phyloP scores from a whole-genome alignment of 345 rosid genomes.

The Lumnitzera littorea region DNA sequence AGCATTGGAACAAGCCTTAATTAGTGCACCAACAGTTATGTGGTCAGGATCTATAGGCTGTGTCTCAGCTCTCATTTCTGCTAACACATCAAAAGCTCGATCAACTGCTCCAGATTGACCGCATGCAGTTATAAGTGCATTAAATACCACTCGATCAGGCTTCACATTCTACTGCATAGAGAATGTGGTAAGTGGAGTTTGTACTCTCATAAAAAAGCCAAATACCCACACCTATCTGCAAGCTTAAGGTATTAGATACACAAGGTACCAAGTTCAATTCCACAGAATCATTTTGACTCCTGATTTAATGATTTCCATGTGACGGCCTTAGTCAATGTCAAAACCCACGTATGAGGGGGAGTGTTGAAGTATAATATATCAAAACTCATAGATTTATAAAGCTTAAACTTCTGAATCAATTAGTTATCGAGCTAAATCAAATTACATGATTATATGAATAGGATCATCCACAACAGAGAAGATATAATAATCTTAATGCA shows the following conservation, averaged over 20 bases:
- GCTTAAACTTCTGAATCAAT: too few relatives aligned
- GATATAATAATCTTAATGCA: too few relatives aligned
- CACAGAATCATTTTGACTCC: too few relatives aligned
- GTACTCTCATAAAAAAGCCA: not conserved
- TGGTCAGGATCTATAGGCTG: slow-evolving; percentile 98
- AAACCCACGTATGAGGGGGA: too few relatives aligned
- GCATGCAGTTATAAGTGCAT: slow-evolving; percentile 95
- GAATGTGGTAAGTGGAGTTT: slow-evolving; percentile 35
- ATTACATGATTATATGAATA: too few relatives aligned
- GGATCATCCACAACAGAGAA: too few relatives aligned
- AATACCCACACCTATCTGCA: not conserved
- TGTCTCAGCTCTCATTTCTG: slow-evolving; percentile 80
- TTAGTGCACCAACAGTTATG: slow-evolving; percentile 78
- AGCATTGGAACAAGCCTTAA: slow-evolving; percentile 82
- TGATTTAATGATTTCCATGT: too few relatives aligned
- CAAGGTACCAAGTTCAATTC: too few relatives aligned
- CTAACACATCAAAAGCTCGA: slow-evolving; percentile 95
- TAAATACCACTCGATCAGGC: slow-evolving; percentile 98
- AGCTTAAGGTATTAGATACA: too few relatives aligned
- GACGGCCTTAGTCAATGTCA: too few relatives aligned
- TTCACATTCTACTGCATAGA: slow-evolving; percentile 90
- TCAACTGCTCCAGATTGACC: slow-evolving; percentile 95
- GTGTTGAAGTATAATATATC: not conserved
- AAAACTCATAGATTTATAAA: not conserved
- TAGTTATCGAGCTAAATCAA: too few relatives aligned